phyloP scores from a whole-genome alignment of 2,329 filamentous ascomycete genomes.

The Epichloe elymi region DNA sequence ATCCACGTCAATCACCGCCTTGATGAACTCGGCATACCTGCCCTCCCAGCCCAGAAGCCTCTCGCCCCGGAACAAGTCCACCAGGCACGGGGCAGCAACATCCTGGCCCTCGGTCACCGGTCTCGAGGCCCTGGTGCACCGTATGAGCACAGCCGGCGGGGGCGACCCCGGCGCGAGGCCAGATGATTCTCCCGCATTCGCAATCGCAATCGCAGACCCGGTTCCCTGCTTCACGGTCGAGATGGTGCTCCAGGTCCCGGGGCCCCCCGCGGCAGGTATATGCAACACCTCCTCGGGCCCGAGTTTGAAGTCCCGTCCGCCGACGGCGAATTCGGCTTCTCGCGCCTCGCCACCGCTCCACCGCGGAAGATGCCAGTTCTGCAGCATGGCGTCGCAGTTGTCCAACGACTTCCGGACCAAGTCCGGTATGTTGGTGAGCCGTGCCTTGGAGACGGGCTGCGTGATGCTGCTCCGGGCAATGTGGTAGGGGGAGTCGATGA shows the following conservation, averaged over 20 bases:
- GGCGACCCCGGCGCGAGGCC: slow-evolving; percentile 5
- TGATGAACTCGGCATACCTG: slow-evolving; percentile 16
- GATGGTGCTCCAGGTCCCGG: slow-evolving; percentile 8
- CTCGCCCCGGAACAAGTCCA: slow-evolving; percentile 16
- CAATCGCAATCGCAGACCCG: background rate
- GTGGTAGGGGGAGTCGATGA: slow-evolving; percentile 19
- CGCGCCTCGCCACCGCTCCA: slow-evolving; percentile 12
- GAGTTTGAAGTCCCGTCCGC: slow-evolving; percentile 9
- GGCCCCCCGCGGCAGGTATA: slow-evolving; percentile 9
- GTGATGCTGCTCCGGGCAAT: slow-evolving; percentile 10
- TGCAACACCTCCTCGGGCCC: slow-evolving; percentile 10
- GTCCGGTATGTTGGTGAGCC: slow-evolving; percentile 12
- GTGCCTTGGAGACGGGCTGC: slow-evolving; percentile 7
- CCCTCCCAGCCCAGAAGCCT: slow-evolving; percentile 16
- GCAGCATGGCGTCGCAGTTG: slow-evolving; percentile 18
- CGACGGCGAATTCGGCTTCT: slow-evolving; percentile 8
- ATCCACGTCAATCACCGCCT: slow-evolving; percentile 15
- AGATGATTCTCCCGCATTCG: slow-evolving; percentile 1
- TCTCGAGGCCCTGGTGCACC: slow-evolving; percentile 7
- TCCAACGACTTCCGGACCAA: slow-evolving; percentile 17
- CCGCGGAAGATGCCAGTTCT: slow-evolving; percentile 15
- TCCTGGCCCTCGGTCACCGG: slow-evolving; percentile 3
- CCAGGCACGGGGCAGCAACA: slow-evolving; percentile 6
- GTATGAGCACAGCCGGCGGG: slow-evolving; percentile 14
- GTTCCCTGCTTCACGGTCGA: background rate